Percentiles rank a stretch among this genome's conserved stretches.
Conservation (phyloP, 441 rosid genomes). For the Adansonia grandidieri region DNA sequence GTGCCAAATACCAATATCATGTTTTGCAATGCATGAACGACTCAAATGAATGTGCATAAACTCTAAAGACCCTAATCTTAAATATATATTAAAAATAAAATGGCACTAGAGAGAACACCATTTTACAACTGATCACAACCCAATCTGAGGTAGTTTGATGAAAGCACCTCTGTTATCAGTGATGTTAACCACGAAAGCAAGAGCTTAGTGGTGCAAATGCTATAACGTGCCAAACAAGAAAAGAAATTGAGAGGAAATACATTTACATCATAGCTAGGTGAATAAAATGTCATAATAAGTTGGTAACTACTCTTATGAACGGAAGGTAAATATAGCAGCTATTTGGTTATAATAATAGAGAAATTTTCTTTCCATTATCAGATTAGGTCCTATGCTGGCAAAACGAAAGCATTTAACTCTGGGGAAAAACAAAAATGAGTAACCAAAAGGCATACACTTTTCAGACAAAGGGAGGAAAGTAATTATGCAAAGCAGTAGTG, state of each 20-base stretch:
- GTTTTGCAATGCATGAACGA: too few relatives aligned
- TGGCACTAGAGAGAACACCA: not conserved
- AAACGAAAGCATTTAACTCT: not conserved
- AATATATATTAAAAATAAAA: not conserved
- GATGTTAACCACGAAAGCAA: not conserved
- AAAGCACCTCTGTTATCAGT: not conserved
- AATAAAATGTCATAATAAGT: conserved; percentile 17
- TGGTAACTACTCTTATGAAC: not conserved
- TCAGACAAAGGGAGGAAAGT: not conserved
- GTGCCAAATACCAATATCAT: too few relatives aligned
- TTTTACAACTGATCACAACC: conserved; percentile 11
- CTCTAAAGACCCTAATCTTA: not conserved
- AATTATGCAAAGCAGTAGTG: not conserved
- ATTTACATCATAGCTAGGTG: not conserved
- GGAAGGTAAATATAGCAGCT: not conserved
- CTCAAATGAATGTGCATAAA: too few relatives aligned
- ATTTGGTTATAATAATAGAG: not conserved
- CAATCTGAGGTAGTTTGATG: not conserved
- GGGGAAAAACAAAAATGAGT: not conserved
- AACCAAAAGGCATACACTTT: not conserved
- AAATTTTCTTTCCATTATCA: not conserved
- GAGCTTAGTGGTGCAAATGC: not conserved
- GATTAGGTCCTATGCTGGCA: not conserved
- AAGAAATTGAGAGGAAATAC: too few relatives aligned
- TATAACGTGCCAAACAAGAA: not conserved